Conservation (phyloP, 257 asterid genomes). For the Forsythia suspensa region DNA sequence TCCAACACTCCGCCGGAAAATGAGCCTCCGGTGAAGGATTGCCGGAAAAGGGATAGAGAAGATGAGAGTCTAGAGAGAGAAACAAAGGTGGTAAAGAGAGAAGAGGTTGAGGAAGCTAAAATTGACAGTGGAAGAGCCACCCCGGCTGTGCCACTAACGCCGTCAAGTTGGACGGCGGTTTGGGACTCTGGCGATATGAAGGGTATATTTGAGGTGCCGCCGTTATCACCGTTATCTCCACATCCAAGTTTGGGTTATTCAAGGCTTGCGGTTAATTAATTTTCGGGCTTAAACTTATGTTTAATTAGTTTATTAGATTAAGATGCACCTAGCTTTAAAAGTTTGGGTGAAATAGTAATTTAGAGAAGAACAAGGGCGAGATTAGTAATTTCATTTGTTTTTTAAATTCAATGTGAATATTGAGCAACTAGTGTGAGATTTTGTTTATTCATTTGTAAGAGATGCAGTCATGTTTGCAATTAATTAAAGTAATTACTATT, state of each 20-base stretch:
- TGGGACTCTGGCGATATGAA: slow-evolving; percentile 75
- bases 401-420: slow-evolving; percentile 16
- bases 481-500: background rate
- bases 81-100: slow-evolving; percentile 6
- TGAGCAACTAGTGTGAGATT: background rate
- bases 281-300: background rate
- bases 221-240: slow-evolving; percentile 70
- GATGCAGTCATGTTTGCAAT: background rate
- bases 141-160: slow-evolving; percentile 66
- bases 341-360: slow-evolving; percentile 40
- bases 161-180: slow-evolving; percentile 80
- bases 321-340: slow-evolving; percentile 44
- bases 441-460: slow-evolving; percentile 35
- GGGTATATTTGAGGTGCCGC: slow-evolving; percentile 88
- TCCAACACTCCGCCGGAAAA: slow-evolving; percentile 13
- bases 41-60: slow-evolving; percentile 47
- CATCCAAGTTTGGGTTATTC: slow-evolving; percentile 38
- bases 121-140: slow-evolving; percentile 24
- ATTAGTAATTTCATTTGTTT: slow-evolving; percentile 9
- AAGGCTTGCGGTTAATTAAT: slow-evolving; percentile 35
- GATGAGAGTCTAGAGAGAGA: slow-evolving; percentile 42
- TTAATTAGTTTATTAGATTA: background rate
- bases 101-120: slow-evolving; percentile 17
- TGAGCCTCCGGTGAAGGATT: slow-evolving; percentile 8
- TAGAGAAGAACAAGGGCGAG: background rate